Evolutionary conservation across 2,329 filamentous ascomycete species (phyloP).

Genomic region (Pyrenochaeta sp.): DNA sequence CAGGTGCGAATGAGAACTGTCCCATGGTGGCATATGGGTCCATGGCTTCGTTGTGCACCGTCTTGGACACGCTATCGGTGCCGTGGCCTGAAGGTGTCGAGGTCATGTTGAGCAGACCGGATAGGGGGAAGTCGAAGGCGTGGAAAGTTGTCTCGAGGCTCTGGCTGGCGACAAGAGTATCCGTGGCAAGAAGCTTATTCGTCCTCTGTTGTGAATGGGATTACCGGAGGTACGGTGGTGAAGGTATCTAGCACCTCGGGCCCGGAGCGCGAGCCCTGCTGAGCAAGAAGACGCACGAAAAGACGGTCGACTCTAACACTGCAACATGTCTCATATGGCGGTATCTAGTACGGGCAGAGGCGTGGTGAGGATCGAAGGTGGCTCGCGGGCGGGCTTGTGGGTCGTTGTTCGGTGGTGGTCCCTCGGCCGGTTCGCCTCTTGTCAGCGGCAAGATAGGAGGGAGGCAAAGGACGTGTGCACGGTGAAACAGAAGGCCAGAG

Average conservation of each 20-base stretch:
- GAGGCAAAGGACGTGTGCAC: neutral
- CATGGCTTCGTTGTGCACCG: constrained; percentile 32
- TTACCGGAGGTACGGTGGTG: constrained; percentile 12
- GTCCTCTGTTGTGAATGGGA: constrained; percentile 6
- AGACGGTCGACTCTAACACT: constrained; percentile 5
- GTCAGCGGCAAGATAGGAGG: constrained; percentile 6
- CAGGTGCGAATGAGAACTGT: constrained; percentile 69
- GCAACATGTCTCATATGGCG: constrained; percentile 15
- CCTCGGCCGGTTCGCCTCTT: constrained; percentile 1
- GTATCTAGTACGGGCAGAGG: constrained; percentile 3
- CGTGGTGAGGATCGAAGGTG: constrained; percentile 1
- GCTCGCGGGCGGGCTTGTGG: too few species aligned
- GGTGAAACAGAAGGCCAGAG: neutral
- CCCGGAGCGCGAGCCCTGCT: constrained; percentile 15
- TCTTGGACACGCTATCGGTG: constrained; percentile 36
- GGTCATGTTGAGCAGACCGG: constrained; percentile 37
- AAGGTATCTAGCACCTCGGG: constrained; percentile 12
- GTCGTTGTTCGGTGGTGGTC: constrained; percentile 3
- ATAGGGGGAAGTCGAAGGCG: neutral
- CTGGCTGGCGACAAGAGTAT: neutral
- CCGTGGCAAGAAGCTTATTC: neutral
- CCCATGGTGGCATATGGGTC: constrained; percentile 58
- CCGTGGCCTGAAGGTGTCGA: constrained; percentile 32
- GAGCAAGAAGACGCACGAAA: constrained; percentile 12
- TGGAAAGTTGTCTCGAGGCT: neutral